Conservation (phyloP, 2,329 filamentous ascomycete species). For the Cladosporium colombiae region DNA sequence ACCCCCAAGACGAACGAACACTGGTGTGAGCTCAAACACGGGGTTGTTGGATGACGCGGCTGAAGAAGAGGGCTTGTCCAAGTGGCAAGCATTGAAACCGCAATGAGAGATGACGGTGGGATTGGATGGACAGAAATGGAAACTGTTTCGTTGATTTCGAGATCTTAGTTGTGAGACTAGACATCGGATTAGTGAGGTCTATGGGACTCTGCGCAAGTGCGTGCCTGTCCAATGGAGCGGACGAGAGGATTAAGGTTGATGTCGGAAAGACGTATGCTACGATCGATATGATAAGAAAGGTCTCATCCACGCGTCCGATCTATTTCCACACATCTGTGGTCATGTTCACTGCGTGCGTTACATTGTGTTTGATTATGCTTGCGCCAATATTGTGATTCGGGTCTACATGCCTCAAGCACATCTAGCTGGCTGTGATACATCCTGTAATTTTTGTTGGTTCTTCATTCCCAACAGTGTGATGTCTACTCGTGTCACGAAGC, state of each 20-base stretch:
- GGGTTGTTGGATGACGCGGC: conserved; percentile 1
- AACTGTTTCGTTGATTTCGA: background rate
- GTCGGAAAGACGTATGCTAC: background rate
- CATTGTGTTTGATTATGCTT: background rate
- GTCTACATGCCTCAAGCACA: background rate
- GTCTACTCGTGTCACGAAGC: background rate
- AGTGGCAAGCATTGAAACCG: conserved; percentile 1
- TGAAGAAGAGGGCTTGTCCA: conserved; percentile 4
- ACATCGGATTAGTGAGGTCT: background rate
- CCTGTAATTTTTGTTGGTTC: background rate
- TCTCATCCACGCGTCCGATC: background rate
- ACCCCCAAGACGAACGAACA: conserved; percentile 2
- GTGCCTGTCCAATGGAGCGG: background rate
- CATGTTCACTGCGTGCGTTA: background rate
- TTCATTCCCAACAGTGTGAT: background rate
- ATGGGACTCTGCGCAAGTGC: background rate
- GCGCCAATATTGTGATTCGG: background rate
- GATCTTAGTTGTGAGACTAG: too few relatives aligned
- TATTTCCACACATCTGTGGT: background rate
- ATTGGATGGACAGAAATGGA: background rate
- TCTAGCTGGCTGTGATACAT: background rate
- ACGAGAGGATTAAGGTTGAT: background rate
- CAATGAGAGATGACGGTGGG: background rate
- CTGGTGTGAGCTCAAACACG: background rate
- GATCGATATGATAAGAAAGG: background rate